Conservation (phyloP, 768 basidiomycete genomes). For the Hericium coralloides region DNA sequence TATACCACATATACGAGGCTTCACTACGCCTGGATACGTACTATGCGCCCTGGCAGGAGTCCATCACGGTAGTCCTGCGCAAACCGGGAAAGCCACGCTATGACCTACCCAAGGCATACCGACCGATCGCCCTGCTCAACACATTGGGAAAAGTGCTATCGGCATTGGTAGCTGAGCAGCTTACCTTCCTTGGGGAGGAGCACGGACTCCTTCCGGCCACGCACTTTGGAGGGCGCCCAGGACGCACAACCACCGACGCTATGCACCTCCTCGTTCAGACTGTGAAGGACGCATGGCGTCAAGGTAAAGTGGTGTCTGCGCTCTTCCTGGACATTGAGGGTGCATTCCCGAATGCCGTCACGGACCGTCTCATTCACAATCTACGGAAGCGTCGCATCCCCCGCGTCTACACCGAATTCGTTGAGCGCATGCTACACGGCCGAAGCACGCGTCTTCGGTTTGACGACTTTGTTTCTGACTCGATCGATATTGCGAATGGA, state of each 20-base stretch:
- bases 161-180: constrained; percentile 1
- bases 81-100: constrained; percentile 17
- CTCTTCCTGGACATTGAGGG: constrained; percentile 36
- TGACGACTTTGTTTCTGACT: constrained; percentile 9
- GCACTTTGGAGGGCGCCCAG: not conserved
- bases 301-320: constrained; percentile 23
- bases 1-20: constrained; percentile 18
- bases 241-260: not conserved
- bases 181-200: not conserved
- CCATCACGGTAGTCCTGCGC: constrained; percentile 7
- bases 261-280: constrained; percentile 1
- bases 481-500: constrained; percentile 8
- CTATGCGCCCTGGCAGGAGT: constrained; percentile 4
- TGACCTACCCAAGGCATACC: constrained; percentile 11
- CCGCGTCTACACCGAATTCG: constrained; percentile 12
- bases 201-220: not conserved
- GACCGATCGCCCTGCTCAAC: constrained; percentile 15
- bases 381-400: constrained; percentile 22
- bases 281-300: constrained; percentile 19
- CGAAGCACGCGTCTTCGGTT: constrained; percentile 7
- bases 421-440: constrained; percentile 1
- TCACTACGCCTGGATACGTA: not conserved
- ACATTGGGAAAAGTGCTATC: constrained; percentile 10
- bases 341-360: constrained; percentile 32
- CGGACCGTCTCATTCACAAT: constrained; percentile 23